A percentile compares a stretch with the other conserved stretches of the same genome.
Conservation (phyloP, 148 eudicot genomes). For the Rhododendron williamsianum region DNA sequence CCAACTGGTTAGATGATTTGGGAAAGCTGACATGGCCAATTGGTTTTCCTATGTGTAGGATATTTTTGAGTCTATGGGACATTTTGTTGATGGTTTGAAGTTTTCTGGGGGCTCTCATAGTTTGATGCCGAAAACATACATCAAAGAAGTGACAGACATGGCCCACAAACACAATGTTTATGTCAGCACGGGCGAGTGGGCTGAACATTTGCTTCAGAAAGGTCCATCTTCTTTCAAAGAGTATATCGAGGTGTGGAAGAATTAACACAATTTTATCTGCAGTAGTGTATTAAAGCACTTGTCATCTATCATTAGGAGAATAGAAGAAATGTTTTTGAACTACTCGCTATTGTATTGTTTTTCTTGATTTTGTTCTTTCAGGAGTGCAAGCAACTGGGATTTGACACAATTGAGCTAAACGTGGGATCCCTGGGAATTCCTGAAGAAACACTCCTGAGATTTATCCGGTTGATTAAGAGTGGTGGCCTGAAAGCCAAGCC, state of each 20-base stretch:
- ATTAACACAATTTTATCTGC: neutral
- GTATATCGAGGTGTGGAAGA: constrained; percentile 53
- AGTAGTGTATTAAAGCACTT: neutral
- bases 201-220: constrained; percentile 61
- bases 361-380: constrained; percentile 19
- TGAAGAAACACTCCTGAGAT: constrained; percentile 77
- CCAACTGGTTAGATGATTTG: neutral
- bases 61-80: constrained; percentile 84
- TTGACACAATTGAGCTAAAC: constrained; percentile 82
- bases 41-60: constrained; percentile 45
- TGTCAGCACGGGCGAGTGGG: constrained; percentile 97
- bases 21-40: neutral
- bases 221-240: constrained; percentile 83
- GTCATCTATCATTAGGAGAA: neutral
- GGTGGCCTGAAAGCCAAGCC: constrained; percentile 85
- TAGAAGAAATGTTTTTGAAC: neutral
- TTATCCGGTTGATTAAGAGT: constrained; percentile 71
- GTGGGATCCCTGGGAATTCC: constrained; percentile 69
- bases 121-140: constrained; percentile 56
- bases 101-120: constrained; percentile 78
- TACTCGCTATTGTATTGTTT: neutral
- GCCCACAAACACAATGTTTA: constrained; percentile 79
- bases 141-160: constrained; percentile 74
- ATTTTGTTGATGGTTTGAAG: constrained; percentile 87
- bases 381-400: constrained; percentile 93